Base-by-base conservation (phyloP, 768 basidiomycete genomes). In the Vishniacozyma victoriae region DNA sequence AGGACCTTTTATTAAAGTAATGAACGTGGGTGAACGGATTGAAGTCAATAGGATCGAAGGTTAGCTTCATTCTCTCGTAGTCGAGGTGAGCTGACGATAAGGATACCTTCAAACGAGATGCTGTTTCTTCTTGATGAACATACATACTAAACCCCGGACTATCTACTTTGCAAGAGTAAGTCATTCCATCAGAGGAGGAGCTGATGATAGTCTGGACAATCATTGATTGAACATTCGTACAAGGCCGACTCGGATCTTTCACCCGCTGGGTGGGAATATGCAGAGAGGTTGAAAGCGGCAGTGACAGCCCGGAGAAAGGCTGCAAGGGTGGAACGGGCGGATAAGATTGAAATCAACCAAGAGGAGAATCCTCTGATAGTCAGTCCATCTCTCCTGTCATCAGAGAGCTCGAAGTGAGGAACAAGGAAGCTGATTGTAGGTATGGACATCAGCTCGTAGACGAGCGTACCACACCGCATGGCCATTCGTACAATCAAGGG, bases 111-210 rank as follows among this genome's bases (percentile, higher is more conserved):
- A 97, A 83, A 89, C 89, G 2, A 77, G 93, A 51, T 91, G 96
- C 50, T 87, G 97, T 20, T 99, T 97, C 78, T 97, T 95, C 78
- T 77, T 99, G 37, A 97, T 97, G 95, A 99, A 99, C 70, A 96
- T 99, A 40, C 93, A 99, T 74, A 96, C 91, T 64, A 78, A 80
- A 54, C 86, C 83, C 67, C 79, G 93, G 18, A 90, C 85, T 39
- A 99, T 99, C 55, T 97, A 92, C 72, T 96, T 99, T 73, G 93
- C 93, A 4, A 76, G 93, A 33, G 92, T 95, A 66, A 52, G 86
- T 71, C 6, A 3, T 16, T 35, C 25, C 31, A 16, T 44, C 46
- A 33, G 9, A n/a, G 29, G 9, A 9, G 9, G 29, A 9, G 9
- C n/a, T n/a, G 29, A 9, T 33, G n/a, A 35, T 60, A 95, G 91